A percentile compares a stretch with the other conserved stretches of the same genome.
Conservation (phyloP, 768 basidiomycete genomes). For the Boletus eberwhitei region DNA sequence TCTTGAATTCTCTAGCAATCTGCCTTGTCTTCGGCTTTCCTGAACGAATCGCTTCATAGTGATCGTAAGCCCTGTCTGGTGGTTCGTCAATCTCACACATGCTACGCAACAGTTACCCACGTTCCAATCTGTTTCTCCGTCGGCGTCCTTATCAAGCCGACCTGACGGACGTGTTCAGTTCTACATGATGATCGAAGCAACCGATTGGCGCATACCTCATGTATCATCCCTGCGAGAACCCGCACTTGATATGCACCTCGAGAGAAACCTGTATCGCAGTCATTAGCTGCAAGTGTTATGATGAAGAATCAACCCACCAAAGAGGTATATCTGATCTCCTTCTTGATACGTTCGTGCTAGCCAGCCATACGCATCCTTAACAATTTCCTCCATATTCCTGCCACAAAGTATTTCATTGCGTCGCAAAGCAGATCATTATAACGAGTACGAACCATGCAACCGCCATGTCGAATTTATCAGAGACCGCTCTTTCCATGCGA, state of each 20-base stretch:
- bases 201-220: conserved; percentile 24
- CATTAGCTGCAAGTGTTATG: neutral
- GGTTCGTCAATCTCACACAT: neutral
- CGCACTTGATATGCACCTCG: conserved; percentile 43
- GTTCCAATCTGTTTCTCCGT: conserved; percentile 34
- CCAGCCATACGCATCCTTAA: conserved; percentile 35
- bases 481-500: conserved; percentile 14
- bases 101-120: conserved; percentile 2
- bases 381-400: conserved; percentile 36
- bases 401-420: no score
- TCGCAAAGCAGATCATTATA: neutral
- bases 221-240: conserved; percentile 40
- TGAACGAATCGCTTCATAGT: conserved; percentile 17
- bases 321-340: conserved; percentile 36
- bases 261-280: conserved; percentile 34
- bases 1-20: conserved; percentile 37
- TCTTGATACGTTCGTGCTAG: conserved; percentile 28
- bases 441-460: conserved; percentile 34
- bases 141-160: conserved; percentile 30
- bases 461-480: conserved; percentile 34
- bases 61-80: conserved; percentile 14
- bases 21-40: conserved; percentile 18
- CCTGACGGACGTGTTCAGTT: conserved; percentile 13
- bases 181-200: neutral
- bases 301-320: conserved; percentile 21